Percentiles rank a stretch among this genome's conserved stretches.
These are phyloP conservation scores for Ploettnerulaceae sp. DNA, from an alignment of 2,329 filamentous ascomycete species.

Conservation along the genomic window DNA sequence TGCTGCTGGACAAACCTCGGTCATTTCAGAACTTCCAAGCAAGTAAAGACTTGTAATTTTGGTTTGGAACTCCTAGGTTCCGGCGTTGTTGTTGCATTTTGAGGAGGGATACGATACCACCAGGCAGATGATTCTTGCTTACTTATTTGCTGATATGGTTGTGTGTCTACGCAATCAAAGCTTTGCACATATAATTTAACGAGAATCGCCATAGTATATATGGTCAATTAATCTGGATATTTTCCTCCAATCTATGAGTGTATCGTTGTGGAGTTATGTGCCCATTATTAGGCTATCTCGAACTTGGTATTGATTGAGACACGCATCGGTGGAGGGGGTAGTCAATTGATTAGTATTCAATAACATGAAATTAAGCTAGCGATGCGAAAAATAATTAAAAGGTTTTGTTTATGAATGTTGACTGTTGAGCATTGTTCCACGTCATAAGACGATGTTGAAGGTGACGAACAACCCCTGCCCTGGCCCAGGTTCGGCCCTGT, in stretches of 20 bases:
- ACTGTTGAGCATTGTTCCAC: no score
- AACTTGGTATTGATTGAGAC: no score
- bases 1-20: not conserved
- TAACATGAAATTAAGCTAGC: no score
- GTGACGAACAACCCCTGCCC: not conserved
- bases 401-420: no score
- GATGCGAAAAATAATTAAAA: no score
- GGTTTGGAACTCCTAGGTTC: not conserved
- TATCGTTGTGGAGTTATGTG: no score
- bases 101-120: not conserved
- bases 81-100: not conserved
- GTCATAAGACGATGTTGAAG: not conserved
- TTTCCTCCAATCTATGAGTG: no score
- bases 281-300: no score
- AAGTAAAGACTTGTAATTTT: not conserved
- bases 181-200: not conserved
- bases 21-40: not conserved
- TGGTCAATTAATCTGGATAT: no score
- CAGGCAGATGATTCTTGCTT: not conserved
- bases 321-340: no score
- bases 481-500: conserved; percentile 1
- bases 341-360: no score
- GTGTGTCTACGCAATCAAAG: not conserved
- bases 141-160: not conserved
- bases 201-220: not conserved